Conservation (phyloP, 345 rosid species). For the Hevea brasiliensis region DNA sequence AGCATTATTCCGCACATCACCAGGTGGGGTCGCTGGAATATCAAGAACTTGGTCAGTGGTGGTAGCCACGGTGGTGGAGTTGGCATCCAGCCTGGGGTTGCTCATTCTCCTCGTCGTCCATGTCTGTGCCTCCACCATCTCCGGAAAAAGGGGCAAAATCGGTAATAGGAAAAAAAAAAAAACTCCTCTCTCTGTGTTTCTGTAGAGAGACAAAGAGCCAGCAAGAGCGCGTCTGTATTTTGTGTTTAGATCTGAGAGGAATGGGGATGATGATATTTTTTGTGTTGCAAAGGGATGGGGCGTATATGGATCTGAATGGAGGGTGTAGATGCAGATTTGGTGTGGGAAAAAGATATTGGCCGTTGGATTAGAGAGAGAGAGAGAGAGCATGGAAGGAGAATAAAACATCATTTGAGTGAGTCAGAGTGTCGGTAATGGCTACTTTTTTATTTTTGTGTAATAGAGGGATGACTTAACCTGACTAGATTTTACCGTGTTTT, state of each 20-base stretch:
- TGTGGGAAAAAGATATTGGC: background rate
- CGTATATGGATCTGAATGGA: conserved; percentile 43
- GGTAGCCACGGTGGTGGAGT: conserved; percentile 42
- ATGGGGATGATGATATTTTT: background rate
- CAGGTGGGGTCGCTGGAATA: conserved; percentile 89
- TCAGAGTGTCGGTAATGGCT: conserved; percentile 48
- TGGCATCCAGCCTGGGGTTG: conserved; percentile 63
- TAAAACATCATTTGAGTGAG: conserved; percentile 22
- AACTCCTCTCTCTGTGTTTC: background rate
- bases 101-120: conserved; percentile 99
- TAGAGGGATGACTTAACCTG: background rate
- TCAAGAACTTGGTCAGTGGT: conserved; percentile 46
- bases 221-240: background rate
- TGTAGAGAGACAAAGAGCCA: background rate
- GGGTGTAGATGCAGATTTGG: conserved; percentile 62
- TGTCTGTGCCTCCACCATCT: conserved; percentile 93
- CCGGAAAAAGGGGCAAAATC: conserved; percentile 16
- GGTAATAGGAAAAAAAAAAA: conserved; percentile 6
- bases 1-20: conserved; percentile 51
- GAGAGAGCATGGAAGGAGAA: conserved; percentile 4
- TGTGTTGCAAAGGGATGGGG: background rate
- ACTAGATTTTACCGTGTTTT: background rate
- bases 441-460: background rate
- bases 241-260: conserved; percentile 1
- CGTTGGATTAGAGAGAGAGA: conserved; percentile 50